Evolutionary conservation across 305 asterid species (phyloP).

Genomic region (Solanum hybrid): DNA sequence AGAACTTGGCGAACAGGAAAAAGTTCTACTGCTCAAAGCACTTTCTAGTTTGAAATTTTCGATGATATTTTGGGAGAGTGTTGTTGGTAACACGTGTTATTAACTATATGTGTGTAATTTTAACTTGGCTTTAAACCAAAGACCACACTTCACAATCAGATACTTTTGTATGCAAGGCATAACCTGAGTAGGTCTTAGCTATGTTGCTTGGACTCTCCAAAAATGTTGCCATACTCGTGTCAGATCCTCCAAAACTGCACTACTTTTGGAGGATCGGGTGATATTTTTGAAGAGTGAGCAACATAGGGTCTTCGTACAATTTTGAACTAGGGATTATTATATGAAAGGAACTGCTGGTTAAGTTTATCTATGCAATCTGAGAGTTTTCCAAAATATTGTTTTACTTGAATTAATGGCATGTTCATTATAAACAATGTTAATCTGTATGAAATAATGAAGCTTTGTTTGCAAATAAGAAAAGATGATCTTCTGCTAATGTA

Average conservation of each 20-base stretch:
- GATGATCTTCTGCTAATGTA: neutral
- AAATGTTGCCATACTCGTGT: neutral
- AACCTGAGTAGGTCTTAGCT: neutral
- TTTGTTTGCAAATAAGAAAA: neutral
- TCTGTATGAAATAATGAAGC: neutral
- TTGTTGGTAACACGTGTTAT: neutral
- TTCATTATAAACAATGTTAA: neutral
- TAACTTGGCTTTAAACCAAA: neutral
- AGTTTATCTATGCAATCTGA: neutral
- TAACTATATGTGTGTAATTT: neutral
- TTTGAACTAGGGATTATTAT: neutral
- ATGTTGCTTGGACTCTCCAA: neutral
- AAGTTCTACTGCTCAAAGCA: neutral
- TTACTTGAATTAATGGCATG: neutral
- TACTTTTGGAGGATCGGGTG: neutral
- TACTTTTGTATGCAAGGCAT: neutral
- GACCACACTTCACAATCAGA: neutral
- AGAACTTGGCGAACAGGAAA: neutral
- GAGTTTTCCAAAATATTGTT: neutral
- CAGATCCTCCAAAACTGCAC: neutral
- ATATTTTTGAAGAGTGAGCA: neutral
- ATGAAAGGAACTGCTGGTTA: neutral
- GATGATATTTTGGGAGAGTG: neutral
- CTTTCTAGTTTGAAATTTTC: neutral
- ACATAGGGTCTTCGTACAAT: neutral